These are phyloP conservation scores for Malassezia obtusa DNA, from an alignment of 1,284 basidiomycete genomes.

Conservation along the genomic window DNA sequence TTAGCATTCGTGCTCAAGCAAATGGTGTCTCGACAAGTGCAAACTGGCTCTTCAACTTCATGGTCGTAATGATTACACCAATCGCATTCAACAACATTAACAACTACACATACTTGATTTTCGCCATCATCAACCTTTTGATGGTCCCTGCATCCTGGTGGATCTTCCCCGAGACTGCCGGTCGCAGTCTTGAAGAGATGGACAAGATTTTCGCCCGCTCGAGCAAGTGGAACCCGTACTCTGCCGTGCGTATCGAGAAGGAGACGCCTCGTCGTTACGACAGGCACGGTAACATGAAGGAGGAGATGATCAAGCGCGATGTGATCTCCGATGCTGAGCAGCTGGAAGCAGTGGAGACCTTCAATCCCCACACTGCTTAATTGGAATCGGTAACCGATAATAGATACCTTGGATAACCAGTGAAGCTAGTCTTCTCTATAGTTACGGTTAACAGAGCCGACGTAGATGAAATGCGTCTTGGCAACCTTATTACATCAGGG, in stretches of 20 bases:
- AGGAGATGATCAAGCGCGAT: not conserved
- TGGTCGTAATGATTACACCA: constrained; percentile 40
- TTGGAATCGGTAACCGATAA: constrained; percentile 2
- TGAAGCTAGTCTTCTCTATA: not conserved
- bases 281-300: constrained; percentile 25
- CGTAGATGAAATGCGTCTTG: too few relatives aligned
- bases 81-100: constrained; percentile 24
- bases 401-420: constrained; percentile 5
- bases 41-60: constrained; percentile 44
- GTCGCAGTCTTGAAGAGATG: constrained; percentile 42
- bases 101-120: constrained; percentile 27
- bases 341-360: not conserved
- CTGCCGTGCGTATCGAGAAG: constrained; percentile 34
- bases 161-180: constrained; percentile 42
- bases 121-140: constrained; percentile 30
- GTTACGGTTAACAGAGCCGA: too few relatives aligned
- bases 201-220: constrained; percentile 36
- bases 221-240: constrained; percentile 36
- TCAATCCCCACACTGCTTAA: constrained; percentile 1
- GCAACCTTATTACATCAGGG: too few relatives aligned
- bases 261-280: constrained; percentile 37
- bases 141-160: constrained; percentile 27
- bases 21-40: constrained; percentile 39
- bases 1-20: constrained; percentile 36
- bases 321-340: not conserved